phyloP scores from a whole-genome alignment of 2,329 filamentous ascomycete genomes.

The Huntiella abstrusa region DNA sequence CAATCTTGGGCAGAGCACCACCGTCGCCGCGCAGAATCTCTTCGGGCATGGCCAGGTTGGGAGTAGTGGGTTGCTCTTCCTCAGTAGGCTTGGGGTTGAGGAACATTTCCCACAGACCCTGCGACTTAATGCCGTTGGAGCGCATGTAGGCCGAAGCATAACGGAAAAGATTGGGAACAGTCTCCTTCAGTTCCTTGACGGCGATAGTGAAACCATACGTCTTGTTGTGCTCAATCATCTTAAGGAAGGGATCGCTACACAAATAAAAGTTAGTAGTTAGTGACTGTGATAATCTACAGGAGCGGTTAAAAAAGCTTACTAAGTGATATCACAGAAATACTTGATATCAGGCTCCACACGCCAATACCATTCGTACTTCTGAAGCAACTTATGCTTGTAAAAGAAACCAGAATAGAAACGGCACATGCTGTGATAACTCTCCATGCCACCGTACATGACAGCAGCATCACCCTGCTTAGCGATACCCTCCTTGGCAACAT shows the following conservation, averaged over 20 bases:
- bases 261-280: background rate
- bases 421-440: constrained; percentile 98
- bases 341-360: constrained; percentile 97
- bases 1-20: constrained; percentile 58
- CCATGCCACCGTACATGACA: constrained; percentile 98
- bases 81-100: constrained; percentile 50
- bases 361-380: constrained; percentile 99
- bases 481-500: constrained; percentile 88
- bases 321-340: constrained; percentile 99
- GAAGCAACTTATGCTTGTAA: constrained; percentile 85
- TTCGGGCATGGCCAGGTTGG: constrained; percentile 52
- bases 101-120: constrained; percentile 98
- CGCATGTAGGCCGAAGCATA: constrained; percentile 98
- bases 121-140: constrained; percentile 70
- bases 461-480: constrained; percentile 90
- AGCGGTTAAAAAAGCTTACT: constrained; percentile 32
- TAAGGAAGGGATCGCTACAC: constrained; percentile 75
- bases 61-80: constrained; percentile 39
- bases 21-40: constrained; percentile 57
- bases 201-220: constrained; percentile 98
- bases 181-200: constrained; percentile 93
- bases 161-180: constrained; percentile 94
- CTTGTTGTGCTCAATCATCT: constrained; percentile 89
- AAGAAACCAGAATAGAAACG: constrained; percentile 99
- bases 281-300: background rate